Base-by-base conservation (phyloP, 1,284 basidiomycete genomes). In the Taiwanofungus camphoratus region DNA sequence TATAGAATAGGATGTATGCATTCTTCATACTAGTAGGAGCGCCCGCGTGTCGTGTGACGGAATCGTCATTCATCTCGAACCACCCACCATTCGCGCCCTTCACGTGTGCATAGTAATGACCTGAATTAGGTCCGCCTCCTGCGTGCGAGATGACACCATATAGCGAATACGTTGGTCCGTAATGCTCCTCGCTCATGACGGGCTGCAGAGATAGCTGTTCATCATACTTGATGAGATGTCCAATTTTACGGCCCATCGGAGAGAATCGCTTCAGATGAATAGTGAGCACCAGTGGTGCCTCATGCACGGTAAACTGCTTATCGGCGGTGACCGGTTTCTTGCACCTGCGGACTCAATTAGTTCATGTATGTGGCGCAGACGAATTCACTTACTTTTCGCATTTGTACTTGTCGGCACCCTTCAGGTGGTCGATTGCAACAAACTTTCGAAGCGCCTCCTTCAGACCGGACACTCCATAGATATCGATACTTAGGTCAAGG, bases 241-340 rank as follows among this genome's bases (percentile, higher is more conserved):
- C 78, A 36, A 96, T 82, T 68, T 98, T 98, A 46, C 84, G 76
- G 16, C 95, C 95, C 39, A 88, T 71, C 0, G 90, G 87, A 8
- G 88, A 87, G 65, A 99, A 99, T 15, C 96, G 82, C 68, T 99
- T 99, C 31, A 99, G 70, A 59, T 99, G 96, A n/a, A 99, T 74
- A 0, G 94, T 97, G 26, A 99, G 75, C n/a, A 94, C 84, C 16
- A 79, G 67, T 1, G 96, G 96, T 1, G 93, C 88, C 45, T 91
- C 77, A 43, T 95, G 82, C 42, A 99, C 71, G 12, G 87, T 88
- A 61, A 96, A 92, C 24, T 77, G 77, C 64, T 97, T 97, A 54
- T 89, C 82, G 4, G 93, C 93, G 45, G 82, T 76, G 36, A 95
- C 92, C 36, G 80, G 75, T 58, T 82, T 87, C 64, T 92, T 92